Base-by-base conservation (phyloP, 805 yeast species). In the Myxozyma vanderwaltii region DNA sequence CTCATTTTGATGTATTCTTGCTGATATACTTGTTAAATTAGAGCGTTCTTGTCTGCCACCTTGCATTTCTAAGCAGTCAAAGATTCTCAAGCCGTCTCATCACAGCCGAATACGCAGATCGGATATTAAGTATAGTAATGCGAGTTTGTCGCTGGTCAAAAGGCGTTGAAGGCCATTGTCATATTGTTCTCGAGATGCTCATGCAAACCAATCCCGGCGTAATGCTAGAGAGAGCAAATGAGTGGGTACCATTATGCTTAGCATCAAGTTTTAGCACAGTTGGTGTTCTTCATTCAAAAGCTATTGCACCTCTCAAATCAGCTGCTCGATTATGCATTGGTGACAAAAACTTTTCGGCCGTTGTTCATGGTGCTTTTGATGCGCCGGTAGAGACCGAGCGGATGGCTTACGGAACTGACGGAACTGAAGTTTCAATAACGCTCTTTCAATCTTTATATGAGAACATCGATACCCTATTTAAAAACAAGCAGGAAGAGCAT, bases 191-290 rank as follows among this genome's bases (percentile, higher is more conserved):
- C 44, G 59, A 55, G 21, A 50, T 43, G 50, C 50, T 61, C 8
- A 23, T 61, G 6, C 33, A 35, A 21, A 33, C 44, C 13, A 35
- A 38, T 26, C 27, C 54, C 4, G 15, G 33, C 12, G 8, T 53
- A 1, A 62, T 62, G 65, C 60, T 60, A 8, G 41, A 29, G 10
- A 41, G 47, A 0, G 59, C 62, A 23, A n/a, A 35, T 2, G 61
- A 49, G 23, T 62, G 65, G 65, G 38, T 62, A n/a, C 64, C 65
- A 10, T 21, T 35, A 3, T 40, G 44, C 8, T 21, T 62, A n/a
- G 21, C 38, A 1, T 48, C 51, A n/a, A 17, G 49, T 12, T 62
- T 62, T 35, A 48, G 58, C 33, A 27, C 49, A 3, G 29, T 35
- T 2, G 54, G 58, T 15, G 54, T 45, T 23, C 38, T 55, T 10